Conservation (phyloP, 164 flowering plant genomes). For the Protea cynaroides region DNA sequence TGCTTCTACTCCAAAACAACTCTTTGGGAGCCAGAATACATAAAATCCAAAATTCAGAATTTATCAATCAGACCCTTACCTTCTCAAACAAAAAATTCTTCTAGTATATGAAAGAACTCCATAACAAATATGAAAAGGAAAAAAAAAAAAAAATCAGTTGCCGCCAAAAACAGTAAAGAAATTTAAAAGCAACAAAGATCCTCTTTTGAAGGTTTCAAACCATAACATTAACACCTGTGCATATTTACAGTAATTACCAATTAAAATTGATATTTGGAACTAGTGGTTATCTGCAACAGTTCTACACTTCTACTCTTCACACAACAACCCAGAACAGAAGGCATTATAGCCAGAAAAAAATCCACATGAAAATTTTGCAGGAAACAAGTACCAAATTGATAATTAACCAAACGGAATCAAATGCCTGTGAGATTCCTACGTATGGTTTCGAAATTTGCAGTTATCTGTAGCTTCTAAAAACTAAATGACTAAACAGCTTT, state of each 20-base stretch:
- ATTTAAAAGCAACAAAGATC: neutral
- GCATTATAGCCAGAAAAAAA: neutral
- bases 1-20: no score
- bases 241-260: neutral
- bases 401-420: no score
- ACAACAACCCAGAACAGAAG: neutral
- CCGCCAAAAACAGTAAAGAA: conserved; percentile 15
- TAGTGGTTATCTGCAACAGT: neutral
- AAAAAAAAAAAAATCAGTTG: conserved; percentile 19
- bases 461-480: no score
- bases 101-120: conserved; percentile 5
- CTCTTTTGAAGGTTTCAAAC: conserved; percentile 10
- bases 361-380: neutral
- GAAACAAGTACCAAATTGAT: conserved; percentile 1
- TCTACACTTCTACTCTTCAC: neutral
- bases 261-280: neutral
- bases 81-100: conserved; percentile 7
- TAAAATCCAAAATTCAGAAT: no score
- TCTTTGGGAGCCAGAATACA: no score
- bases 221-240: conserved; percentile 2
- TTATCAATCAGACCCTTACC: no score
- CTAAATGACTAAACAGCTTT: no score
- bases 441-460: no score
- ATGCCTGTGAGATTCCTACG: neutral
- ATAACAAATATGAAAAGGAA: no score